A percentile compares a stretch with the other conserved stretches of the same genome.
phyloP scores from a whole-genome alignment of 2,329 filamentous ascomycete species.

The Microsporum ferrugineum region DNA sequence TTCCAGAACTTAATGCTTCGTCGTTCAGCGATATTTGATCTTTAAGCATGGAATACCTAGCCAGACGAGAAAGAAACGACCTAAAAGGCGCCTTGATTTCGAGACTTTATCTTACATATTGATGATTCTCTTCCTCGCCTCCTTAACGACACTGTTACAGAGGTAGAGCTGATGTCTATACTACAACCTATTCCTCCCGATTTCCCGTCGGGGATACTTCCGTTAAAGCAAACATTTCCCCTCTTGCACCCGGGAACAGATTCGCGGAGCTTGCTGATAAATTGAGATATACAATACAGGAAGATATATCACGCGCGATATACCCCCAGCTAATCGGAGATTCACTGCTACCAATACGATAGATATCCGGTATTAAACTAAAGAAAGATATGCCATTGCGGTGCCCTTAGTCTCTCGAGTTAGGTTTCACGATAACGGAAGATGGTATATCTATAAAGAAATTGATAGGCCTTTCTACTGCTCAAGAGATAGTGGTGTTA shows the following conservation, averaged over 20 bases:
- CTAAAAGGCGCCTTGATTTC: conserved; percentile 5
- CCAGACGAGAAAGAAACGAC: not conserved
- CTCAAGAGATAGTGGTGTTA: conserved; percentile 2
- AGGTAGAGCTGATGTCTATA: not conserved
- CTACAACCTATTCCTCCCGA: not conserved
- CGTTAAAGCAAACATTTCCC: not conserved
- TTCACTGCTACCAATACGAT: conserved; percentile 4
- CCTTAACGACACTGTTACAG: conserved; percentile 12
- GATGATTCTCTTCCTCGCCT: conserved; percentile 10
- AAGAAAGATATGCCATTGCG: not conserved
- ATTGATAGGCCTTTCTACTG: conserved; percentile 7
- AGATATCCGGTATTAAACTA: not conserved
- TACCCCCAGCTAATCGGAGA: conserved; percentile 5
- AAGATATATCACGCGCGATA: conserved; percentile 4
- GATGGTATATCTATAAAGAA: conserved; percentile 5
- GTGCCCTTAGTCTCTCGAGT: not conserved
- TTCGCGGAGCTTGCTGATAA: not conserved
- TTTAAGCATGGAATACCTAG: not conserved
- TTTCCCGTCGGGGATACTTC: not conserved
- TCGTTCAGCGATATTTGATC: too few relatives aligned
- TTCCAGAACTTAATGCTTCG: too few relatives aligned
- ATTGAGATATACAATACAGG: not conserved
- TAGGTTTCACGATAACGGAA: not conserved
- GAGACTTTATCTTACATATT: conserved; percentile 11
- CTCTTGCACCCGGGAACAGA: not conserved